Conservation (phyloP, 257 asterid genomes). For the Gentiana dahurica region DNA sequence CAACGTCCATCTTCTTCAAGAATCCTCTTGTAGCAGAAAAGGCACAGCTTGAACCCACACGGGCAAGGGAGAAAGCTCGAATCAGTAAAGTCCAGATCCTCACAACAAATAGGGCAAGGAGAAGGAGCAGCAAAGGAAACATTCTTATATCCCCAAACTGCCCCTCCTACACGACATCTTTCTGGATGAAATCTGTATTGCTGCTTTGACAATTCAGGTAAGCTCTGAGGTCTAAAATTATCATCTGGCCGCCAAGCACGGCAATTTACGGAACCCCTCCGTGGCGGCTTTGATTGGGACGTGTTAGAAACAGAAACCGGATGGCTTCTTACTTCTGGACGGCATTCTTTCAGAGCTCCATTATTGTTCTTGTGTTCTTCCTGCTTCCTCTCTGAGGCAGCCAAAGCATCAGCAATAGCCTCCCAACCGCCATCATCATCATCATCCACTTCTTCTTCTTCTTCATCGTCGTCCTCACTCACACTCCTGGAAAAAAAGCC, state of each 20-base stretch:
- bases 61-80: constrained; percentile 70
- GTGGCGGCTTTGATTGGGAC: constrained; percentile 23
- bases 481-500: constrained; percentile 44
- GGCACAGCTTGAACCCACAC: constrained; percentile 95
- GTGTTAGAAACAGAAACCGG: constrained; percentile 10
- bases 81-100: constrained; percentile 85
- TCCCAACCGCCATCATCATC: constrained; percentile 98
- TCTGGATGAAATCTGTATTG: constrained; percentile 58
- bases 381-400: constrained; percentile 44
- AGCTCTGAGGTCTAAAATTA: constrained; percentile 70
- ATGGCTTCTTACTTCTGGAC: constrained; percentile 10
- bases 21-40: constrained; percentile 89
- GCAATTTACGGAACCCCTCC: constrained; percentile 23
- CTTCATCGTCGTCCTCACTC: constrained; percentile 60
- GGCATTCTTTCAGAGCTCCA: constrained; percentile 13
- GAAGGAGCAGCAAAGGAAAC: constrained; percentile 28
- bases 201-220: constrained; percentile 72
- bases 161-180: constrained; percentile 36
- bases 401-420: constrained; percentile 90
- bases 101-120: constrained; percentile 81
- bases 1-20: constrained; percentile 91
- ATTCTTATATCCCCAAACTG: constrained; percentile 46
- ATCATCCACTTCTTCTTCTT: constrained; percentile 62
- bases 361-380: constrained; percentile 23
- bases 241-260: constrained; percentile 89